Base-by-base conservation (phyloP, 1,139 yeast species). In the Yamadazyma trypodendri region DNA sequence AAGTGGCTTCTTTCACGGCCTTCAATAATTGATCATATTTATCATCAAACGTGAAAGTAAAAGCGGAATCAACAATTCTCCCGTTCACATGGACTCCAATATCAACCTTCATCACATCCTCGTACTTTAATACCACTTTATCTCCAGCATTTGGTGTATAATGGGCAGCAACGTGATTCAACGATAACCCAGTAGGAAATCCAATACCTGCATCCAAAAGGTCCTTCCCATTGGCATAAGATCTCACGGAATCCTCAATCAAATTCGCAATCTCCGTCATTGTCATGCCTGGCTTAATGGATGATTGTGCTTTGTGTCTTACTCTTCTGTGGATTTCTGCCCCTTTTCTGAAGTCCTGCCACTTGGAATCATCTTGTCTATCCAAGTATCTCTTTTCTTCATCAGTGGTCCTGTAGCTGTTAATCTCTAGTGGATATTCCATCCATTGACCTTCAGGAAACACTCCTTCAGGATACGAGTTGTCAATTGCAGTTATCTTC, bases 41-140 rank as follows among this genome's bases (percentile, higher is more conserved):
- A 35, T 81, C 84, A 52, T 89, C 87, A 61, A 90, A 89, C 0
- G 96, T 77, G 61, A 87, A 78, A 1, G 99, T 94, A 66, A 88
- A 92, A 2, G 99, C 98, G 45, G 95, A 86, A 58, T 92, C 99
- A 47, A 92, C 81, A 51, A 92, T 92, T 51, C 80, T 79, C n/a
- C 99, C 99, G 54, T 92, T 87, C 29, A 92, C 88, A 57, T 94
- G 98, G 15, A 92, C 97, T 46, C 99, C 99, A 55, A 90, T 81
- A 60, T 92, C 99, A 25, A 92, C 95, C 67, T 94, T 94, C 89
- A 92, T 81, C 35, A 92, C 96, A 62, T 92, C 98, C 46, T 86
- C 95, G 52, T 87, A 79, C 41, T 75, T 71, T 50, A 92, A 69
- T 1, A 84, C 84, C 8, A 85, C 75, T 52, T 81, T 87, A 61